Base-by-base conservation (phyloP, 2,329 filamentous ascomycete genomes). In the Arachnomyces sp. region DNA sequence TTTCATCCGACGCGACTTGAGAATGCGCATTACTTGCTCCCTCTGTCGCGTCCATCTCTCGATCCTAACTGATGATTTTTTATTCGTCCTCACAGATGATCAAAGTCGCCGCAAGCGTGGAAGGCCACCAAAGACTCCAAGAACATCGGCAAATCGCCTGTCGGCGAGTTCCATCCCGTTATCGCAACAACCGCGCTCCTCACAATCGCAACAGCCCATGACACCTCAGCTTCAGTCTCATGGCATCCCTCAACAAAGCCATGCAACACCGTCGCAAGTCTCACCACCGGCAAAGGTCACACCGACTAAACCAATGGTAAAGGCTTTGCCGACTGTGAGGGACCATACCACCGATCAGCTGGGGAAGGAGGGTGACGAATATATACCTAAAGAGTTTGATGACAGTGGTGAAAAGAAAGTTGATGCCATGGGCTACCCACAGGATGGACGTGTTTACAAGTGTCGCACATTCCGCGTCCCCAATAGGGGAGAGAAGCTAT, bases 341-440 rank as follows among this genome's bases (percentile, higher is more conserved):
- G 92, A 98, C 57, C 92, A 98, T 61, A 98, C 92, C 2, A 96
- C 90, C 12, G 90, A 96, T 60, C 90, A 96, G 62, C 77, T 98
- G 20, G 87, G 85, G 38, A 73, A 83, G 18, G 84, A 87, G 54
- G 84, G 85, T 46, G 92, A 96, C 60, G 92, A 98, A 65, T 98
- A 95, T 62, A 74, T 96, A 28, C 88, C 90, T 17, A 82, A 92
- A 54, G 92, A 98, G 64, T 84, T 82, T 46, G 92, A 98, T 58
- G 85, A 94, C 39, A 83, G 82, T 32, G 92, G 92, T 40, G 92
- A 98, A 69, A 88, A 86, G 63, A 98, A 98, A 71, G 89, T 95
- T 17, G 79, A 86, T 60, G 62, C 74, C 15, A 86, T 88, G 53
- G 92, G 92, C 31, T 81, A 89, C 55, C 78, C 89, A 15, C 74